A percentile compares a stretch with the other conserved stretches of the same genome.
phyloP scores from a whole-genome alignment of 2,329 filamentous ascomycete genomes.

The Pezicula carpinea region DNA sequence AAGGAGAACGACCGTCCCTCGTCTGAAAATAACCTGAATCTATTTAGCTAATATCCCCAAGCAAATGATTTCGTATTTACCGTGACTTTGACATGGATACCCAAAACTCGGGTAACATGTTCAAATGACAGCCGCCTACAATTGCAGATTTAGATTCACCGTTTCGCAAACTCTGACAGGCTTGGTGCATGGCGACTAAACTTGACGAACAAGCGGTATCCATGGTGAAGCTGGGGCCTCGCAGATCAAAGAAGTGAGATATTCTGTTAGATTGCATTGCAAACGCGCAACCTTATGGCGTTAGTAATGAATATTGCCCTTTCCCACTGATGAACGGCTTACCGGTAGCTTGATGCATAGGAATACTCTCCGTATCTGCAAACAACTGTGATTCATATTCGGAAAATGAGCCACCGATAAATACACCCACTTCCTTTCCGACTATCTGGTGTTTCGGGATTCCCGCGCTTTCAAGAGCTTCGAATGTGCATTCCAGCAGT shows the following conservation, averaged over 20 bases:
- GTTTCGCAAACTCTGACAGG: slow-evolving; percentile 43
- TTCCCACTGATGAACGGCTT: slow-evolving; percentile 14
- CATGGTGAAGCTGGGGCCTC: slow-evolving; percentile 50
- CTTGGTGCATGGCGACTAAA: slow-evolving; percentile 48
- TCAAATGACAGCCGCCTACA: slow-evolving; percentile 26
- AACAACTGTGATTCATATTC: slow-evolving; percentile 16
- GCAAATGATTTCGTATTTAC: slow-evolving; percentile 7
- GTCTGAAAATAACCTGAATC: slow-evolving; percentile 32
- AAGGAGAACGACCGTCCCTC: slow-evolving; percentile 39
- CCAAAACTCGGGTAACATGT: slow-evolving; percentile 23
- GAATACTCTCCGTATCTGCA: slow-evolving; percentile 42
- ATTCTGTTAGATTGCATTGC: slow-evolving; percentile 51
- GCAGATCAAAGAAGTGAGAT: slow-evolving; percentile 49
- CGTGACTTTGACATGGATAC: slow-evolving; percentile 24
- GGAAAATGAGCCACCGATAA: slow-evolving; percentile 9
- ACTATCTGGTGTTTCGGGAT: slow-evolving; percentile 13
- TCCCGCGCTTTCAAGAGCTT: slow-evolving; percentile 42
- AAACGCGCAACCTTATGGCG: slow-evolving; percentile 29
- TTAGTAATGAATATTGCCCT: neutral
- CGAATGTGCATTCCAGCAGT: slow-evolving; percentile 69
- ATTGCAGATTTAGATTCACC: slow-evolving; percentile 33
- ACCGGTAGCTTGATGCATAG: slow-evolving; percentile 48
- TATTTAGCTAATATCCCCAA: slow-evolving; percentile 34
- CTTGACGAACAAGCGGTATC: slow-evolving; percentile 56
- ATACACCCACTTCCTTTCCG: slow-evolving; percentile 19